Base-by-base conservation (phyloP, 169 alveolate genomes). In the Eimeria maxima region DNA sequence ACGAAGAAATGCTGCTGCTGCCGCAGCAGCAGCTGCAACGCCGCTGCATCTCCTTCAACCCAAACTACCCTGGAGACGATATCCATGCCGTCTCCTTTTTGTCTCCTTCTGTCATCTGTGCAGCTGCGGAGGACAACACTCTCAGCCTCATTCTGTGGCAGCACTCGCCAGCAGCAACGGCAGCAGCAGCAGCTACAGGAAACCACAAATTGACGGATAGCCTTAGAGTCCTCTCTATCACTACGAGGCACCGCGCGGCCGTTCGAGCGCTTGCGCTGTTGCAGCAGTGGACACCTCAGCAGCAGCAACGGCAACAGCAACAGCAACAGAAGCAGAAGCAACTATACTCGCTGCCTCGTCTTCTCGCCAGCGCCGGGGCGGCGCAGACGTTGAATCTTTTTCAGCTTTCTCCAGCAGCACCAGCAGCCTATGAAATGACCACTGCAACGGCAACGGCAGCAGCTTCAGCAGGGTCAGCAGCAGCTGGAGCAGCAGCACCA, bases 141-240 rank as follows among this genome's bases (percentile, higher is more conserved):
- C 89, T 78, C 20, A 78, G 65, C 67, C 57, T 78, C 67, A 78
- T 78, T 20, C 65, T 7, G 20, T 78, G 89, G 14, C 65, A 78
- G 33, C 65, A 44, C 45, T 57, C 89, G 22, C 89, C 89, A 38
- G 89, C 42, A 78, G 89, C 92, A 83, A 74, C 92, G 53, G 91
- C 91, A 83, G 69, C 89, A 80, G 65, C 89, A 80, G 89, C 67
- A 80, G 89, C 89, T 53, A 13, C 92, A 53, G 47, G 92, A 53
- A 24, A 10, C 53, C 38, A 42, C 42, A 0, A 18, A 38, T 16
- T 57, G 50, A 83, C 74, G 74, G 47, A 83, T 45, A 83, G 92
- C 74, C 71, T 50, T 24, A 83, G 92, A 22, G 74, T 83, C 74
- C 55, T 57, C 74, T 53, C 74, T 50, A 83, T 27, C 74, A 83